These are phyloP conservation scores for Cryptosporidium xiaoi DNA, from an alignment of 169 alveolate species.

Conservation along the genomic window DNA sequence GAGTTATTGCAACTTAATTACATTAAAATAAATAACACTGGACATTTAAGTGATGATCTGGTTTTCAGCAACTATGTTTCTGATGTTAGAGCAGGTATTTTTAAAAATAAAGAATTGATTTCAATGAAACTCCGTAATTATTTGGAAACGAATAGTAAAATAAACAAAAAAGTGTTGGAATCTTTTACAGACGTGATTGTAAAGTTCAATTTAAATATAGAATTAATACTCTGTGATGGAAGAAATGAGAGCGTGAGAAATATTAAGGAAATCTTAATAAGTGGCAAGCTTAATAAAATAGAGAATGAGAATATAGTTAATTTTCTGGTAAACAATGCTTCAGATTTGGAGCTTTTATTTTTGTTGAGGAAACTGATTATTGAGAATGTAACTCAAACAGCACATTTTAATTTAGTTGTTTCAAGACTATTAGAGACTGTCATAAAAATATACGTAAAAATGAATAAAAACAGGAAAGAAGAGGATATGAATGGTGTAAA, in stretches of 20 bases:
- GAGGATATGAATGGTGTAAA: not conserved
- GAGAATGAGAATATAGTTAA: not conserved
- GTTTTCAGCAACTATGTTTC: too few species aligned
- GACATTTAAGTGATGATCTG: too few species aligned
- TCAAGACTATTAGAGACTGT: slow-evolving; percentile 1
- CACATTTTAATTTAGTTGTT: not conserved
- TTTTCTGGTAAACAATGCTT: slow-evolving; percentile 3
- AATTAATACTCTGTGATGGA: not conserved
- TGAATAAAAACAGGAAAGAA: not conserved
- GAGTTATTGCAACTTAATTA: slow-evolving; percentile 13
- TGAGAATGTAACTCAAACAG: not conserved
- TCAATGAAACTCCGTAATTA: too few species aligned
- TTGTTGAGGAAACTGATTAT: not conserved
- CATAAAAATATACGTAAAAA: not conserved
- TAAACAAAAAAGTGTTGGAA: not conserved
- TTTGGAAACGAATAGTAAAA: too few species aligned
- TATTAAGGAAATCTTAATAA: not conserved
- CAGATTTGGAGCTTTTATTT: slow-evolving; percentile 3
- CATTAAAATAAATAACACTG: not conserved
- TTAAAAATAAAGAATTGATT: too few species aligned
- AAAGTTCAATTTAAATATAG: not conserved
- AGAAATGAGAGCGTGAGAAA: not conserved
- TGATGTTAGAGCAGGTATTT: too few species aligned
- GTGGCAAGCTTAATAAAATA: not conserved
- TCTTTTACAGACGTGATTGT: slow-evolving; percentile 33